Base-by-base conservation (phyloP, 129 eudicot species). In the Heracleum sosnowskyi region DNA sequence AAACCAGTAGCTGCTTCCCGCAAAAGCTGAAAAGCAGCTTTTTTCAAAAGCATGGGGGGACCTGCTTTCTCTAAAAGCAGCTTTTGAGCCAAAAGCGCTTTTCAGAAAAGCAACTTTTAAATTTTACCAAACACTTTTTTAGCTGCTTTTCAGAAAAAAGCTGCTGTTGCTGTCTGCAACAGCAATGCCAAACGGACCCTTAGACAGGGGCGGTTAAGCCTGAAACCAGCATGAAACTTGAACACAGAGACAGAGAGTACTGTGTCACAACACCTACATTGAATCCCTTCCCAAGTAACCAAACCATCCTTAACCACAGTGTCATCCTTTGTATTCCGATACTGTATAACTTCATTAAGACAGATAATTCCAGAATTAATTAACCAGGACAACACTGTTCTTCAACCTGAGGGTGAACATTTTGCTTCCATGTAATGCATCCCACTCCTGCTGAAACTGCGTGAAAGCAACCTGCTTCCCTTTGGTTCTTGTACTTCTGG, bases 321-420 rank as follows among this genome's bases (percentile, higher is more conserved):
- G 74, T 86, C 87, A 83, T 86, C 88, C 84, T 86, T 88, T 18
- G 82, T 86, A 78, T 88, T 72, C 83, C 93, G 86, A 75, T 83
- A 95, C 74, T 87, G 96, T 86, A 95, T 87, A n/a, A 80, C 86
- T 83, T 95, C 97, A 77, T 87, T 87, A 29, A 90, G 79, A 79
- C 74, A 86, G 73, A 91, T 75, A 84, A 84, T 86, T 36, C 91
- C 93, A 34, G 88, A 87, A 83, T 81, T 82, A 79, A 95, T 83
- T 83, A 95, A 81, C 98, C 93, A 85, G 71, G 90, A 87, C 81
- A 95, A 81, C 16, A 95, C 93, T 4, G 96, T 90, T 83, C 96
- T 91, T 51, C 66, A 81, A 75, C 86, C 89, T 69, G 73, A 44
- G 79, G 79, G 53, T 36, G 90, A 83, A 91, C 96, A 86, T 83